phyloP scores from a whole-genome alignment of 106 monocot species.

The Hemerocallis citrina region DNA sequence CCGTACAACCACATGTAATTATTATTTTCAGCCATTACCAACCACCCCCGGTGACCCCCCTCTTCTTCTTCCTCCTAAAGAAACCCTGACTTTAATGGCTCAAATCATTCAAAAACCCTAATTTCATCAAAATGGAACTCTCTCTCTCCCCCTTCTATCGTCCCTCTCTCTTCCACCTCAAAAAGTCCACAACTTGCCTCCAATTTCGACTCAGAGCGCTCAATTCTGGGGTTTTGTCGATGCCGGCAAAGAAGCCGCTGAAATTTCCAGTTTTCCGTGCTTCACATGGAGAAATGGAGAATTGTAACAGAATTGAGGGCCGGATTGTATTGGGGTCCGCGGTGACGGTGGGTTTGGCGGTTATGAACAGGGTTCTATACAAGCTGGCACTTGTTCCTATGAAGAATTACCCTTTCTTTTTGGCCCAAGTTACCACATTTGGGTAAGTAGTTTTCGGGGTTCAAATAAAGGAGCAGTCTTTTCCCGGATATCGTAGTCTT shows the following conservation, averaged over 20 bases:
- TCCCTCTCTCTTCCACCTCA: neutral
- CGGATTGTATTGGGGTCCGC: slow-evolving; percentile 50
- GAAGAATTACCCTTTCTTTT: slow-evolving; percentile 86
- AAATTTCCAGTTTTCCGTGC: neutral
- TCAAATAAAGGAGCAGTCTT: neutral
- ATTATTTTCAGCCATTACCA: too few species aligned
- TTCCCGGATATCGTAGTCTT: too few species aligned
- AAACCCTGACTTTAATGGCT: too few species aligned
- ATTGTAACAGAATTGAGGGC: slow-evolving; percentile 30
- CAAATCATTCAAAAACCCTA: neutral
- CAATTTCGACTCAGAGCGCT: neutral
- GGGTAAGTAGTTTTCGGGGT: slow-evolving; percentile 30
- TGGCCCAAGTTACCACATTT: slow-evolving; percentile 87
- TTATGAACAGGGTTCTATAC: slow-evolving; percentile 73
- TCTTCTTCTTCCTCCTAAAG: too few species aligned
- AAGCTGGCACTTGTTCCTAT: slow-evolving; percentile 90
- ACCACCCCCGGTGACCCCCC: too few species aligned
- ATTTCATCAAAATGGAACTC: slow-evolving; percentile 8
- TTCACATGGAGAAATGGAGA: slow-evolving; percentile 20
- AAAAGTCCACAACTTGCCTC: neutral
- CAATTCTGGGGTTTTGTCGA: slow-evolving; percentile 4
- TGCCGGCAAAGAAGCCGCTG: neutral
- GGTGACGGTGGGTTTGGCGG: slow-evolving; percentile 60
- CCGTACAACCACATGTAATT: too few species aligned
- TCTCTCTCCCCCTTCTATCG: neutral